Evolutionary conservation across 83 land plant genomes (phyloP), one percentile per base, ranked within the genome.

Genomic region (Isoetes engelmannii): DNA sequence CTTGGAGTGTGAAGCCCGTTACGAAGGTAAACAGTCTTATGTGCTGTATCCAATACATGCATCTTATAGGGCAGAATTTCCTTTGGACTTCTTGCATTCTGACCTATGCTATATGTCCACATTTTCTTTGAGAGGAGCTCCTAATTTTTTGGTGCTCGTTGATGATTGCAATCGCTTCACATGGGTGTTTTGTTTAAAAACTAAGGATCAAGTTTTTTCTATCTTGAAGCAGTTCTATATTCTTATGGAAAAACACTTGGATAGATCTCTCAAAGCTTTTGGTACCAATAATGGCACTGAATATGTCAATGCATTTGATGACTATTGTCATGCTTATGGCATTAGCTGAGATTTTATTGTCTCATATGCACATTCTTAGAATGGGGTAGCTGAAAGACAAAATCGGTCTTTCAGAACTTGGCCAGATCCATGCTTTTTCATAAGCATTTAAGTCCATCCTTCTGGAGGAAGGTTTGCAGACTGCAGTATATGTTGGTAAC

Each of bases 111-210:
- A 55, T 44, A 62, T 47, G 54, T 2, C 37, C 53, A n/a, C 18
- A 0, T 42, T 78, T n/a, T n/a, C n/a, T n/a, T n/a, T n/a, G n/a
- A n/a, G n/a, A n/a, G n/a, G n/a, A n/a, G n/a, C n/a, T n/a, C n/a
- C n/a, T n/a, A n/a, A 73, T 47, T 78, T 73, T 72, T 47, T 77
- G 17, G 72, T 65, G n/a, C 65, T 71, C 50, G 72, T 65, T 37
- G 48, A 63, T 70, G 69, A 77, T 72, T 8, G 4, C n/a, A 61
- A 69, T 15, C 62, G 67, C 12, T 64, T 70, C 47, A 61, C 69
- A 12, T 49, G 71, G 55, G 63, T 65, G 1, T 72, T 62, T 56
- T 5, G 45, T 50, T 19, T 72, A 18, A 28, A 28, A 28, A 28
- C 37, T 18, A 80, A 80, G 44, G 65, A 50, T 65, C 67, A 71